A percentile compares a stretch with the other conserved stretches of the same genome.
Evolutionary conservation across 805 yeast genomes (phyloP).

Genomic region (Candida patagonica): DNA sequence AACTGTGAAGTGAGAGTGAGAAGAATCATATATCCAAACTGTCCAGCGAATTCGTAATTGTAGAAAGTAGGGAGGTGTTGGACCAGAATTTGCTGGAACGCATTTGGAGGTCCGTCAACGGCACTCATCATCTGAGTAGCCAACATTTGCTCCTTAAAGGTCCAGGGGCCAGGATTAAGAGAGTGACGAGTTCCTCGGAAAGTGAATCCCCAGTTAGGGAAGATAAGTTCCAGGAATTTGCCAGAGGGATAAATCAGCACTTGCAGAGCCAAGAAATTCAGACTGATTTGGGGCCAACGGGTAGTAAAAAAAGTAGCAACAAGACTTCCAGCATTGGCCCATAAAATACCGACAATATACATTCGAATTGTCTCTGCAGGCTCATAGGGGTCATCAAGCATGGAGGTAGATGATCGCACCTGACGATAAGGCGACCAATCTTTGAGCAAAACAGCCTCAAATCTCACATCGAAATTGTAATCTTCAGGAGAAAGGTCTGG

Average conservation of each 20-base stretch:
- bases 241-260: constrained; percentile 46
- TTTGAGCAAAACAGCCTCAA: constrained; percentile 34
- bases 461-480: constrained; percentile 24
- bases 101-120: constrained; percentile 6
- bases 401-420: constrained; percentile 45
- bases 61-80: constrained; percentile 17
- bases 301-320: constrained; percentile 50
- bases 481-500: constrained; percentile 13
- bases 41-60: constrained; percentile 14
- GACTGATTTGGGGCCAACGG: constrained; percentile 41
- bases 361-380: constrained; percentile 42
- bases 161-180: constrained; percentile 55
- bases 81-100: constrained; percentile 13
- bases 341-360: constrained; percentile 28
- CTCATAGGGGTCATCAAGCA: constrained; percentile 38
- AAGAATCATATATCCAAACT: constrained; percentile 36
- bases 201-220: constrained; percentile 41
- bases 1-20: constrained; percentile 35
- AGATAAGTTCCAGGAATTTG: constrained; percentile 27
- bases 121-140: constrained; percentile 30
- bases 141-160: constrained; percentile 55
- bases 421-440: constrained; percentile 48
- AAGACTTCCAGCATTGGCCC: constrained; percentile 45
- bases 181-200: constrained; percentile 33
- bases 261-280: constrained; percentile 37